These are phyloP conservation scores for Echeveria elegans DNA, from an alignment of 164 flowering plant genomes.

Conservation along the genomic window DNA sequence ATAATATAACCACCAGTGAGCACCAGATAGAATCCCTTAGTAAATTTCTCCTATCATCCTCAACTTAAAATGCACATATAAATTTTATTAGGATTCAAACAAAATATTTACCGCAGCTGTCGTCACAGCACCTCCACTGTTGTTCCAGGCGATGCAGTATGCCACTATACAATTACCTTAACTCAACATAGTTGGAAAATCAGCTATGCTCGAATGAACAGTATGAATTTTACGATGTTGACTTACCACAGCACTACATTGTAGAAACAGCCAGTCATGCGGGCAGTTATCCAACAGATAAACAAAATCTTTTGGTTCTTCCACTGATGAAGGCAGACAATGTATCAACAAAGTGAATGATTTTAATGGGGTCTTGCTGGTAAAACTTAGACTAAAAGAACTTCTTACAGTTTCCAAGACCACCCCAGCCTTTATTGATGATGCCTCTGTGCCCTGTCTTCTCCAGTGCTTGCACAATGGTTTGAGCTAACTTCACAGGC, in stretches of 20 bases:
- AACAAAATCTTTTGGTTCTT: slow-evolving; percentile 38
- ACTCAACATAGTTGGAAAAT: not conserved
- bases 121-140: slow-evolving; percentile 67
- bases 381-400: not conserved
- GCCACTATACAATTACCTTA: too few species aligned
- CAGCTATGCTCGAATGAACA: not conserved
- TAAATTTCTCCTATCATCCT: not conserved
- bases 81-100: not conserved
- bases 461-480: slow-evolving; percentile 45
- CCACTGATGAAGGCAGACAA: slow-evolving; percentile 25
- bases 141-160: too few species aligned
- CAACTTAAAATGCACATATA: not conserved
- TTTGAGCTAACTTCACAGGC: slow-evolving; percentile 46
- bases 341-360: not conserved
- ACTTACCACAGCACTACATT: slow-evolving; percentile 51
- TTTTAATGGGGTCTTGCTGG: not conserved
- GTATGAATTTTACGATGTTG: not conserved
- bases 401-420: slow-evolving; percentile 46
- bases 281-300: slow-evolving; percentile 53
- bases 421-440: slow-evolving; percentile 69
- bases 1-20: not conserved
- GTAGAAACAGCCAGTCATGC: slow-evolving; percentile 54
- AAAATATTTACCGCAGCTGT: slow-evolving; percentile 52
- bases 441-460: slow-evolving; percentile 50
- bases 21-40: not conserved